These are phyloP conservation scores for Calycina marina DNA, from an alignment of 2,329 filamentous ascomycete genomes.

Conservation along the genomic window DNA sequence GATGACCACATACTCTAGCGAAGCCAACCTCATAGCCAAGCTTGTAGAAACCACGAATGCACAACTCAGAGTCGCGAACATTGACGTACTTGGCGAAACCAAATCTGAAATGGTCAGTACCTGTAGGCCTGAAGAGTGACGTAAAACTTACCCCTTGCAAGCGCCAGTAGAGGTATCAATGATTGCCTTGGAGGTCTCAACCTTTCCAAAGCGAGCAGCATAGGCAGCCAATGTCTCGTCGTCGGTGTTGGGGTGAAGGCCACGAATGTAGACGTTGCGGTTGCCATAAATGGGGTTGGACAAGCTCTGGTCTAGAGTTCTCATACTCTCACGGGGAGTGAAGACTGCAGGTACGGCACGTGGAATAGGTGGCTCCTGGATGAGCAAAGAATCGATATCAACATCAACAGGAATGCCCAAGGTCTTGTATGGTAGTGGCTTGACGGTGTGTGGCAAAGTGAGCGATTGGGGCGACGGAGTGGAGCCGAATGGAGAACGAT, in stretches of 20 bases:
- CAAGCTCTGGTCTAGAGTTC: conserved; percentile 85
- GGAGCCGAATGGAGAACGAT: conserved; percentile 47
- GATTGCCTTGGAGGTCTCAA: conserved; percentile 96
- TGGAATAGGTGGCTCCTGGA: conserved; percentile 71
- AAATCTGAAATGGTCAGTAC: conserved; percentile 45
- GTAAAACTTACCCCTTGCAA: conserved; percentile 71
- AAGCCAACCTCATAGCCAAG: conserved; percentile 97
- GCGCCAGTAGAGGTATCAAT: conserved; percentile 86
- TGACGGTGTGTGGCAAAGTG: conserved; percentile 24
- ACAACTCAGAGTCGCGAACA: conserved; percentile 79
- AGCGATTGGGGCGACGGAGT: conserved; percentile 52
- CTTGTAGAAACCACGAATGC: conserved; percentile 88
- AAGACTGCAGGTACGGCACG: conserved; percentile 80
- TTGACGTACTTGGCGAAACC: conserved; percentile 94
- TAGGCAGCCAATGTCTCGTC: conserved; percentile 77
- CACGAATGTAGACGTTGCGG: conserved; percentile 96
- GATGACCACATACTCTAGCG: conserved; percentile 51
- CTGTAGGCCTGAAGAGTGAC: background rate
- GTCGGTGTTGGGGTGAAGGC: conserved; percentile 86
- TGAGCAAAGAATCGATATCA: conserved; percentile 47
- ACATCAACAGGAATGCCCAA: conserved; percentile 17
- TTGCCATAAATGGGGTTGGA: conserved; percentile 86
- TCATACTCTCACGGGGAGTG: conserved; percentile 69
- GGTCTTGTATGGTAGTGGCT: conserved; percentile 18
- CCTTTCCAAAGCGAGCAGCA: conserved; percentile 76